A percentile compares a stretch with the other conserved stretches of the same genome.
Evolutionary conservation across 2,329 filamentous ascomycete species (phyloP).

Genomic region (Elsinoe batatas): DNA sequence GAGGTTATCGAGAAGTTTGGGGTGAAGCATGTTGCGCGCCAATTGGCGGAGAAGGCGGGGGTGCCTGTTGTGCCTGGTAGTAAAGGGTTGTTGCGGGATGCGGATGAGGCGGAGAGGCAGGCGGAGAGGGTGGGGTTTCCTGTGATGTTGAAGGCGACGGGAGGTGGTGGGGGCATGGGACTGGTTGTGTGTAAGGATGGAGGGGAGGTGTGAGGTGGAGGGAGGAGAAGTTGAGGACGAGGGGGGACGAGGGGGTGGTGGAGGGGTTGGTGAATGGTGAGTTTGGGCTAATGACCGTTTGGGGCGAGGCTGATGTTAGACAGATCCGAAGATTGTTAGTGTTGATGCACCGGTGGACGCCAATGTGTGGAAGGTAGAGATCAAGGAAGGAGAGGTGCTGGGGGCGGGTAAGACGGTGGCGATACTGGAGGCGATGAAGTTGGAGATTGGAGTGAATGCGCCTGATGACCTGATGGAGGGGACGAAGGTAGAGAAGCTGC

Average conservation of each 20-base stretch:
- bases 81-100: slow-evolving; percentile 37
- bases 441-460: slow-evolving; percentile 36
- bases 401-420: slow-evolving; percentile 28
- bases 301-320: neutral
- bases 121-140: slow-evolving; percentile 41
- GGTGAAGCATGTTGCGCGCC: slow-evolving; percentile 48
- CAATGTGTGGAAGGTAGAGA: slow-evolving; percentile 38
- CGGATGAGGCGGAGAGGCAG: slow-evolving; percentile 38
- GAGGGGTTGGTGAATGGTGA: slow-evolving; percentile 40
- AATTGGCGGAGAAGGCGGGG: slow-evolving; percentile 42
- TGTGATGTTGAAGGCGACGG: slow-evolving; percentile 48
- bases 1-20: slow-evolving; percentile 47
- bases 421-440: slow-evolving; percentile 39
- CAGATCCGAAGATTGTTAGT: slow-evolving; percentile 28
- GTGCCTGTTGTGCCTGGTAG: slow-evolving; percentile 49
- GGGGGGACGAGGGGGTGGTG: slow-evolving; percentile 40
- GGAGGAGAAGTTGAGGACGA: slow-evolving; percentile 34
- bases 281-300: slow-evolving; percentile 12
- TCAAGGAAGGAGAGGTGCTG: slow-evolving; percentile 30
- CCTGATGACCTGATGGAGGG: slow-evolving; percentile 24
- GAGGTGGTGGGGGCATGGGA: slow-evolving; percentile 67
- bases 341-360: slow-evolving; percentile 37
- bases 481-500: slow-evolving; percentile 31
- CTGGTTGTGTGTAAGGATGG: slow-evolving; percentile 63
- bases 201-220: slow-evolving; percentile 51